Conservation (phyloP, 805 yeast genomes). For the Lipomyces kockii region DNA sequence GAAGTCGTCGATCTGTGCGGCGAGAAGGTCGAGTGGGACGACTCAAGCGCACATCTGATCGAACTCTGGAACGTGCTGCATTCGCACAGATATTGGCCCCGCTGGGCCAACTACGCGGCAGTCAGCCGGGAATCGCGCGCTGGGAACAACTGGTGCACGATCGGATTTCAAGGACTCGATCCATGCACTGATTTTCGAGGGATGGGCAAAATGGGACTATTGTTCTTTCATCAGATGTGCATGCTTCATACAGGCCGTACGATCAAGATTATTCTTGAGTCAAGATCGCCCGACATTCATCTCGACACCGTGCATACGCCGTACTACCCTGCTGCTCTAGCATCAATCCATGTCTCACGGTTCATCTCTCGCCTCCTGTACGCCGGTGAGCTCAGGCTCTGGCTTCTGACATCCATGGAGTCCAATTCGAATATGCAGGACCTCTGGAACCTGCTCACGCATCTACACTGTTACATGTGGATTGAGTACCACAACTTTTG, state of each 20-base stretch:
- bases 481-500: constrained; percentile 36
- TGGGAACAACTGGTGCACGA: constrained; percentile 44
- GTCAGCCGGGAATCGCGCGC: constrained; percentile 29
- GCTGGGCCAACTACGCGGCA: constrained; percentile 19
- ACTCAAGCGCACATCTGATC: neutral
- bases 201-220: constrained; percentile 36
- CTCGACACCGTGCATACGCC: constrained; percentile 28
- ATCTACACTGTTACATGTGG: constrained; percentile 26
- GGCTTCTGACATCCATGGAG: constrained; percentile 25
- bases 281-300: constrained; percentile 27
- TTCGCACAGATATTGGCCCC: constrained; percentile 27
- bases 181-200: constrained; percentile 49
- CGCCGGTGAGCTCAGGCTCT: constrained; percentile 25
- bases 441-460: constrained; percentile 25
- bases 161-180: constrained; percentile 49
- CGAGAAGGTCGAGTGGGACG: constrained; percentile 20
- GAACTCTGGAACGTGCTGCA: constrained; percentile 25
- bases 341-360: constrained; percentile 37
- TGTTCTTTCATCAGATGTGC: constrained; percentile 14
- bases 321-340: constrained; percentile 39
- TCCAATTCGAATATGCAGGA: neutral
- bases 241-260: constrained; percentile 21
- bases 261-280: constrained; percentile 18
- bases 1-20: constrained; percentile 13
- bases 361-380: constrained; percentile 22